Conservation (phyloP, 306 rosid genomes). For the Oxytropis ochrocephala region DNA sequence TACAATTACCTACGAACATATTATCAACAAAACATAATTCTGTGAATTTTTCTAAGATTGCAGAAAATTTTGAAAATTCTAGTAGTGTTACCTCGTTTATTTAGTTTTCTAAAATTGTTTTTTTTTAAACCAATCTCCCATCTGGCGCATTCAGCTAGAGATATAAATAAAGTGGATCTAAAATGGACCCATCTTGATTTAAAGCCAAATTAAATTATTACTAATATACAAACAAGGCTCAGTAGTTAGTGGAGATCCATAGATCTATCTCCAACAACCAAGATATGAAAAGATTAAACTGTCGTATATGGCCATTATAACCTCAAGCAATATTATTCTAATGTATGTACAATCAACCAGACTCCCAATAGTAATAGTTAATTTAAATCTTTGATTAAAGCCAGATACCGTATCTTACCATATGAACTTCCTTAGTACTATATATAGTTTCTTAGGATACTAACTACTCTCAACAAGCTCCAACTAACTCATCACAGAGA, state of each 20-base stretch:
- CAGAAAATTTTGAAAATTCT: no score
- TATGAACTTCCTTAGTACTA: not conserved
- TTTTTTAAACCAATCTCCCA: no score
- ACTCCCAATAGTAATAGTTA: not conserved
- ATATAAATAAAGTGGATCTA: slow-evolving; percentile 24
- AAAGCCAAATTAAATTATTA: no score
- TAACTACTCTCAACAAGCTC: not conserved
- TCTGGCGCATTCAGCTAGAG: no score
- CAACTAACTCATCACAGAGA: slow-evolving; percentile 1
- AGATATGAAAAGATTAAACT: not conserved
- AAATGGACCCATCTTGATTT: slow-evolving; percentile 19
- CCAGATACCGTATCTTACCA: not conserved
- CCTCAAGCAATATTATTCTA: slow-evolving; percentile 13
- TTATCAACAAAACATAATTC: no score
- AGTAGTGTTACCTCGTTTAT: no score
- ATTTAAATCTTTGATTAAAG: not conserved
- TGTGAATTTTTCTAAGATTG: no score
- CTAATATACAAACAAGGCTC: not conserved
- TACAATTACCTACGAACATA: no score
- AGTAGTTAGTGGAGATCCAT: slow-evolving; percentile 39
- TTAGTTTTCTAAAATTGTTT: no score
- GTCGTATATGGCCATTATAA: not conserved
- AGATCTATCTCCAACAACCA: not conserved
- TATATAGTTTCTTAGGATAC: not conserved
- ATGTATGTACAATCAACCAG: not conserved